phyloP scores from a whole-genome alignment of 768 basidiomycete species.

The Kwoniella pini region DNA sequence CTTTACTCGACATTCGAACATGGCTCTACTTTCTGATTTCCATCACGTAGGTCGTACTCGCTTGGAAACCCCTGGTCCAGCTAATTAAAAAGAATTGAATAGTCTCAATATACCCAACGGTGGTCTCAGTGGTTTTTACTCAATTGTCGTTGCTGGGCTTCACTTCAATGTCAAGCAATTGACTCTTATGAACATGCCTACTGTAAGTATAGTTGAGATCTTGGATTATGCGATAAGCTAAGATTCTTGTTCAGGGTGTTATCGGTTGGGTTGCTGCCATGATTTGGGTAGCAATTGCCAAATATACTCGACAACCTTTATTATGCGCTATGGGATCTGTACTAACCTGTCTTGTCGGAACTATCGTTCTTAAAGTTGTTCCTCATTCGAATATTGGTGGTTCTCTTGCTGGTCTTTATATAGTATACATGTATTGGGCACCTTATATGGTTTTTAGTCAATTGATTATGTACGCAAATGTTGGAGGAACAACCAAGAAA shows the following conservation, averaged over 20 bases:
- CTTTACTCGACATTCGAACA: slow-evolving; percentile 37
- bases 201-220: slow-evolving; percentile 20
- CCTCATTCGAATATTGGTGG: slow-evolving; percentile 40
- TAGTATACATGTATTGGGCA: slow-evolving; percentile 43
- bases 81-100: too few relatives aligned
- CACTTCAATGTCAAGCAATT: slow-evolving; percentile 28
- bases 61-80: too few relatives aligned
- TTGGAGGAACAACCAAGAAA: slow-evolving; percentile 39
- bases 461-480: slow-evolving; percentile 34
- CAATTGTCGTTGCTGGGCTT: slow-evolving; percentile 24
- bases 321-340: slow-evolving; percentile 31
- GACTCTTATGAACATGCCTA: slow-evolving; percentile 32
- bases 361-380: slow-evolving; percentile 36
- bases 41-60: slow-evolving; percentile 26
- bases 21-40: slow-evolving; percentile 43
- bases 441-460: slow-evolving; percentile 34
- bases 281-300: slow-evolving; percentile 34
- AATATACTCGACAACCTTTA: slow-evolving; percentile 28
- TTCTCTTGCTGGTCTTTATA: slow-evolving; percentile 35
- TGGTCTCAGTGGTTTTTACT: slow-evolving; percentile 36
- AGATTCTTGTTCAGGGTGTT: slow-evolving; percentile 30
- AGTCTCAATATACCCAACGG: slow-evolving; percentile 41
- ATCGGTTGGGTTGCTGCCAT: slow-evolving; percentile 37
- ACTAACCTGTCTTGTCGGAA: slow-evolving; percentile 30
- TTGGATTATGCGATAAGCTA: too few relatives aligned